Evolutionary conservation across 1,139 yeast genomes (phyloP).

Genomic region (Nadsonia commutata): DNA sequence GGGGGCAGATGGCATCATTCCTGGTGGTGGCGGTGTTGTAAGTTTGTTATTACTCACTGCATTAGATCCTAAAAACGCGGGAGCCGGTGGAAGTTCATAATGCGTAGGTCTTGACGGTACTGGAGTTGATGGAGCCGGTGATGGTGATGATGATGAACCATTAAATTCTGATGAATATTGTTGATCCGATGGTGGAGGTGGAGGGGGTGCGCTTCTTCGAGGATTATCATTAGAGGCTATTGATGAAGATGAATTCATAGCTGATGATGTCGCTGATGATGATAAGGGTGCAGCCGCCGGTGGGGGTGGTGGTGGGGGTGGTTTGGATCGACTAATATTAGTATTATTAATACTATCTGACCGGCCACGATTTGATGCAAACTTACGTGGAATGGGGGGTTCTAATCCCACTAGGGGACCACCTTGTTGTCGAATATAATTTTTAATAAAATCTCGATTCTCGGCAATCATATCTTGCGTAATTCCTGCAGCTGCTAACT

Average conservation of each 20-base stretch:
- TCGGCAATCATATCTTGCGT: conserved; percentile 85
- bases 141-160: conserved; percentile 9
- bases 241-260: conserved; percentile 12
- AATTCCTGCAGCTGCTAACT: conserved; percentile 66
- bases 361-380: conserved; percentile 16
- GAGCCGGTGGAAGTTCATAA: neutral
- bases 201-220: conserved; percentile 9
- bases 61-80: neutral
- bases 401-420: conserved; percentile 78
- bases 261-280: conserved; percentile 18
- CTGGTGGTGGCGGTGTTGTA: too few species aligned
- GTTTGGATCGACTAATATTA: conserved; percentile 28
- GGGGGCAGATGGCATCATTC: too few species aligned
- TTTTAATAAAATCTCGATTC: conserved; percentile 66
- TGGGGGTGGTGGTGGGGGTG: conserved; percentile 31
- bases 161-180: conserved; percentile 9
- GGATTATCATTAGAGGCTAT: conserved; percentile 2
- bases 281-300: conserved; percentile 23
- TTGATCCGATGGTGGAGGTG: conserved; percentile 14
- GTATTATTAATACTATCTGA: conserved; percentile 3
- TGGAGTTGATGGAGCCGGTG: conserved; percentile 11
- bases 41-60: too few species aligned
- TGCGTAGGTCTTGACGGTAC: conserved; percentile 6
- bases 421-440: conserved; percentile 60
- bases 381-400: conserved; percentile 66